Evolutionary conservation across 306 rosid species (phyloP), one percentile per base, ranked within the genome.

Genomic region (Carpinus fangiana): DNA sequence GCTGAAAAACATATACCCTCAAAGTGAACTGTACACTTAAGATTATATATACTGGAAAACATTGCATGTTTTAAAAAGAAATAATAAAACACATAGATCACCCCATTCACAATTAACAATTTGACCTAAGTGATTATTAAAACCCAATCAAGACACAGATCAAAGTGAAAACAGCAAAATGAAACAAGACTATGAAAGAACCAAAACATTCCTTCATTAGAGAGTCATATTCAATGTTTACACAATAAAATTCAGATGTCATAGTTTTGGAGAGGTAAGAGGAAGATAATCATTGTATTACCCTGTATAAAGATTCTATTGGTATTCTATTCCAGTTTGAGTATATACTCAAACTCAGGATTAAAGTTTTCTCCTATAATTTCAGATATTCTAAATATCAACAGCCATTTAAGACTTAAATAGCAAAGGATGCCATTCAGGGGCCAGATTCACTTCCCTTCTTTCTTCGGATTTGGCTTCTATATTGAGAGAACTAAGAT

Each of bases 1-100:
- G 78, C 95, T 91, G 92, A 23, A 88, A 73, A 73, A 73, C 68
- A 84, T 46, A 73, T 56, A 68, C 57, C 28, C 65, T 78, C 74
- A 72, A 80, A 70, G 43, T 52, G 60, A 78, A 77, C 16, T 14
- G 43, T 73, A 36, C 46, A 46, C 21, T 55, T 67, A 50, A 66
- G 74, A 69, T 72, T 64, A 79, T 70, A 10, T 60, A 43, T 57
- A 64, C 72, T 36, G 36, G 66, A 53, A 50, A 53, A 53, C 59
- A 73, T 8, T 70, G 68, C 41, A 26, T 26, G 73, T 4, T 43
- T 20, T 66, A 64, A 59, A 66, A 47, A 31, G 34, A 65, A 77
- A 62, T 18, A 47, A 79, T 47, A 73, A 41, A 8, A 38, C 10
- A 38, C 41, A 66, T 21, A 65, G 16, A 18, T 38, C 12, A 13